Base-by-base conservation (phyloP, 106 monocot species). In the Platanthera guangdongensis region DNA sequence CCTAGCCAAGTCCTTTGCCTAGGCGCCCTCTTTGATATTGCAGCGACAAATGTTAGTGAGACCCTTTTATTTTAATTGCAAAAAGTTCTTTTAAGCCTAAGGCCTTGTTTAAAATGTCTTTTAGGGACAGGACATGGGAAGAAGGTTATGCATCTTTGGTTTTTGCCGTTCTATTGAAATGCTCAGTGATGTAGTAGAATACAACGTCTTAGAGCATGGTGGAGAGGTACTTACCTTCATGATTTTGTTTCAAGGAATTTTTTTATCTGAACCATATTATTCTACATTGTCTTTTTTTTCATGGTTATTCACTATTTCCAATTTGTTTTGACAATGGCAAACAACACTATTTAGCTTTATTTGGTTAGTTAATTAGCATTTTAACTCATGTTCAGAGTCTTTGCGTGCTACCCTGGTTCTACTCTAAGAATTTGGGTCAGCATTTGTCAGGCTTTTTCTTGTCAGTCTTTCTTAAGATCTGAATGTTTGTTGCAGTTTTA, bases 131-230 rank as follows among this genome's bases (percentile, higher is more conserved):
- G 91, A 97, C 39, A 86, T 75, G 48, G 91, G 97, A 30, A 89
- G 97, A 87, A 89, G 97, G 75, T 82, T 97, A 80, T 97, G 97
- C 78, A 91, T 97, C 67, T 94, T 88, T 82, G 97, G 97, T 1
- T 97, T 97, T 79, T 94, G 94, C 76, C 87, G 91, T 14, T 97
- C 97, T 19, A 91, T 97, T 83, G 97, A 97, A 79, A 97, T 97
- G 97, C 62, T 97, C 57, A 91, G 89, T 79, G 97, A 97, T 86
- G 93, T 88, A 77, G 94, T 97, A 2, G 87, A 97, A 83, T 89
- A 97, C 81, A 88, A 82, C 39, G 97, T 97, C n/a, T 68, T 97
- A 22, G 97, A 94, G 75, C 87, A 97, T 83, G 94, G 97, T 49
- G 97, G 97, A 21, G 91, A 97, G 97, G 97, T 94, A 83, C 57